Conservation (phyloP, 345 rosid genomes). For the Jatropha curcas region DNA sequence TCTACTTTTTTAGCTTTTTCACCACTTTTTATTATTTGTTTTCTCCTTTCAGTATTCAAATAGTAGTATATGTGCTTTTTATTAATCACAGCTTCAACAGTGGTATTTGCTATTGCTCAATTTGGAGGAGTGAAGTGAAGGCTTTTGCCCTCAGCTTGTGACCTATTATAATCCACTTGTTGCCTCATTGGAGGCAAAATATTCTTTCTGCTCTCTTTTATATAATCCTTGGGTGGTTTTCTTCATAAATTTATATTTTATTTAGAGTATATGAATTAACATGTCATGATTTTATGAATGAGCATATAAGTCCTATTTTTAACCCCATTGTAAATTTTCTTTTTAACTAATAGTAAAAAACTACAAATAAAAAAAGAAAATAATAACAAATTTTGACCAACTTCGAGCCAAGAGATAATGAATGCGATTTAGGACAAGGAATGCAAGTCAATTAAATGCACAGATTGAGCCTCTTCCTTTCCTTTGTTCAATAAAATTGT, state of each 20-base stretch:
- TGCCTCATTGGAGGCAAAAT: not conserved
- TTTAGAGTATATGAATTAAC: no score
- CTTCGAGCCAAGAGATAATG: conserved; percentile 32
- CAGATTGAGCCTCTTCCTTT: not conserved
- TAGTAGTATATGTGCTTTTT: no score
- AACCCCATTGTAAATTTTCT: no score
- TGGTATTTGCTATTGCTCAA: not conserved
- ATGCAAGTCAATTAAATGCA: conserved; percentile 28
- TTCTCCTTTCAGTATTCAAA: no score
- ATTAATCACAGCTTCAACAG: no score
- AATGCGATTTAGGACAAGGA: conserved; percentile 21
- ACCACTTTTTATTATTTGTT: conserved; percentile 4
- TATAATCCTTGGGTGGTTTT: no score
- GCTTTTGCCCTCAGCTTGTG: not conserved
- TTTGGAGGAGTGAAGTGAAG: no score
- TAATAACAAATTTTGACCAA: conserved; percentile 14
- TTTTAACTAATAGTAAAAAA: no score
- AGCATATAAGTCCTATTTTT: no score
- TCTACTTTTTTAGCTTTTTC: not conserved
- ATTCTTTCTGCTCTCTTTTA: not conserved
- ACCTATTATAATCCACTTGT: not conserved
- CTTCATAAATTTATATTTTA: no score
- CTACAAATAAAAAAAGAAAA: no score
- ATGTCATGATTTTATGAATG: no score
- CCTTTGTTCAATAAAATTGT: conserved; percentile 20